A percentile compares a stretch with the other conserved stretches of the same genome.
These are phyloP conservation scores for Pseudoscleropodium purum DNA, from an alignment of 225 moss, liverwort and hornwort species.

Conservation along the genomic window DNA sequence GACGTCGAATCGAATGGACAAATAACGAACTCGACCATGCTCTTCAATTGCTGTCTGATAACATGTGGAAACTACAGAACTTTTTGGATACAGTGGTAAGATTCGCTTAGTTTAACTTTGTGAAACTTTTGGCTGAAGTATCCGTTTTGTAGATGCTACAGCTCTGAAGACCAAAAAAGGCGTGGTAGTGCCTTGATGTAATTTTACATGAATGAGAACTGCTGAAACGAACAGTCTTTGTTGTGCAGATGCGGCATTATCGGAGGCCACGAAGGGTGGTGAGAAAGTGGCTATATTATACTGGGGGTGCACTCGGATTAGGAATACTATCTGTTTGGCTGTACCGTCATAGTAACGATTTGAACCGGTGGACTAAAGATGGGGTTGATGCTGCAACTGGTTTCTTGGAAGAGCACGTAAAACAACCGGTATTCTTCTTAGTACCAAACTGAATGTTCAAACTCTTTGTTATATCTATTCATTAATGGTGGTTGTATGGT, in stretches of 20 bases:
- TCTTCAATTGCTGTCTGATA: conserved; percentile 54
- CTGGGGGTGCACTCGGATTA: conserved; percentile 52
- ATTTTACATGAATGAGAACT: not conserved
- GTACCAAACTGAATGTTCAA: not conserved
- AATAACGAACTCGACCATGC: conserved; percentile 47
- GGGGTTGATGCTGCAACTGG: conserved; percentile 45
- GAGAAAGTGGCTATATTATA: conserved; percentile 70
- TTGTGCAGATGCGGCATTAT: conserved; percentile 67
- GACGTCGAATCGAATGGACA: conserved; percentile 51
- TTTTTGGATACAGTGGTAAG: conserved; percentile 54
- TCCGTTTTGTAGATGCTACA: not conserved
- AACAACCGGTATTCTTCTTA: conserved; percentile 61
- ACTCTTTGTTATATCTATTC: not conserved
- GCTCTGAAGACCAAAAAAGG: not conserved
- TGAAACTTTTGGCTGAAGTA: not conserved
- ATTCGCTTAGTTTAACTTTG: not conserved
- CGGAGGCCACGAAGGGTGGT: conserved; percentile 60
- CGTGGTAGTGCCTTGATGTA: not conserved
- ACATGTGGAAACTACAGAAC: conserved; percentile 58
- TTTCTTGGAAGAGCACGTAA: conserved; percentile 75
- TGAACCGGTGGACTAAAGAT: conserved; percentile 70
- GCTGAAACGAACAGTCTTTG: not conserved
- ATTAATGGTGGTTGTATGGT: not conserved
- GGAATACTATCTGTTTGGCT: conserved; percentile 66
- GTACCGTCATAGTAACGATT: conserved; percentile 71